These are phyloP conservation scores for Xerocomus brunneocitrinus DNA, from an alignment of 768 basidiomycete genomes.

Conservation along the genomic window DNA sequence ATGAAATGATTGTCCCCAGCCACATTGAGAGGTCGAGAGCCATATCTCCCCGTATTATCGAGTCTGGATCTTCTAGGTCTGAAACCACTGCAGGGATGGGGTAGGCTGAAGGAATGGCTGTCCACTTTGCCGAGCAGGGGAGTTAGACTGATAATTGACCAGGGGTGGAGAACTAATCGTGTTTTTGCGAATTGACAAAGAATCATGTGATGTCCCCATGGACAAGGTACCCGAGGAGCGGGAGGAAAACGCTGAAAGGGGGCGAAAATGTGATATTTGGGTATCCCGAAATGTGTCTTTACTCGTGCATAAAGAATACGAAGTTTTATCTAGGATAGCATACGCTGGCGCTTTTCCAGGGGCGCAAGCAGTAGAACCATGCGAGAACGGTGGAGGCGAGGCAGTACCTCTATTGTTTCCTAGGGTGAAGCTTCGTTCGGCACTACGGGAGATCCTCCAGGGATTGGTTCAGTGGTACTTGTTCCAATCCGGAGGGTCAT, in stretches of 20 bases:
- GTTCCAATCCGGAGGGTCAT: conserved; percentile 7
- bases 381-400: background rate
- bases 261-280: background rate
- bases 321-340: background rate
- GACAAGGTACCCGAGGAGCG: background rate
- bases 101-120: background rate
- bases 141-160: conserved; percentile 8
- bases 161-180: conserved; percentile 1
- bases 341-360: background rate
- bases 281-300: background rate
- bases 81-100: background rate
- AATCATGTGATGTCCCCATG: background rate
- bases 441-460: background rate
- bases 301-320: background rate
- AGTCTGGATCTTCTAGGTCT: background rate
- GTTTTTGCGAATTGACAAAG: background rate
- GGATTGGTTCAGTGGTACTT: background rate
- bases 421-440: background rate
- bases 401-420: background rate
- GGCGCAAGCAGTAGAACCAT: background rate
- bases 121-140: background rate
- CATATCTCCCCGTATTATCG: background rate
- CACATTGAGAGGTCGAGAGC: background rate
- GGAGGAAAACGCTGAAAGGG: background rate
- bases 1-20: background rate